Percentiles rank a stretch among this genome's conserved stretches.
phyloP scores from a whole-genome alignment of 768 basidiomycete genomes.

The Kwoniella dendrophila region DNA sequence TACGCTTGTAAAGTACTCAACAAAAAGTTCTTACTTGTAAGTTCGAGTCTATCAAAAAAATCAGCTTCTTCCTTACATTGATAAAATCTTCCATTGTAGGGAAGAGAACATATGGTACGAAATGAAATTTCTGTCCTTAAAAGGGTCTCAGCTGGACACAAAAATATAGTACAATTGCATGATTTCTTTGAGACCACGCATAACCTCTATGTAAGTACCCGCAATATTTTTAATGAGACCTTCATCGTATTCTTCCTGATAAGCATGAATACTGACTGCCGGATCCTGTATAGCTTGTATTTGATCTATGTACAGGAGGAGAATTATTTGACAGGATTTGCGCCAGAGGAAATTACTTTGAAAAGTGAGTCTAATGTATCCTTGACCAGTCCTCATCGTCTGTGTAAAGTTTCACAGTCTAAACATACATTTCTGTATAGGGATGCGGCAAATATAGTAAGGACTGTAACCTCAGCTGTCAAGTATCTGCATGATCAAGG shows the following conservation, averaged over 20 bases:
- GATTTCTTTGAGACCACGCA: conserved; percentile 97
- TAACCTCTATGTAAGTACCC: conserved; percentile 63
- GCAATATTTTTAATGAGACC: background rate
- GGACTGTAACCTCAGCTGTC: conserved; percentile 83
- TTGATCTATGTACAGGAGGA: conserved; percentile 95
- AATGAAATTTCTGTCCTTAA: conserved; percentile 97
- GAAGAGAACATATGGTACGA: conserved; percentile 96
- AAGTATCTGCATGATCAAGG: conserved; percentile 87
- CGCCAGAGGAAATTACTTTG: conserved; percentile 94
- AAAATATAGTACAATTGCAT: conserved; percentile 87
- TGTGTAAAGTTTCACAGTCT: background rate
- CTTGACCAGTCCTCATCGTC: background rate
- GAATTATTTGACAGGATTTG: conserved; percentile 99
- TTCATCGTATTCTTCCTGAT: background rate
- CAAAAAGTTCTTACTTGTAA: conserved; percentile 66
- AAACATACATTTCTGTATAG: conserved; percentile 55
- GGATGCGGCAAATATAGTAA: conserved; percentile 84
- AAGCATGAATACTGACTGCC: too few relatives aligned
- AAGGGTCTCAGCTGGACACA: conserved; percentile 83
- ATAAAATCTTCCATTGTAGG: conserved; percentile 60
- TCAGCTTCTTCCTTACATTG: too few relatives aligned
- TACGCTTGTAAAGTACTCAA: conserved; percentile 99
- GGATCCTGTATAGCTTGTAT: conserved; percentile 78
- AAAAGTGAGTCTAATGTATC: conserved; percentile 65
- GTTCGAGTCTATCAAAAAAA: background rate